Evolutionary conservation across 2,329 filamentous ascomycete genomes (phyloP), one percentile per base, ranked within the genome.

Genomic region (Harringtonia aguacate): DNA sequence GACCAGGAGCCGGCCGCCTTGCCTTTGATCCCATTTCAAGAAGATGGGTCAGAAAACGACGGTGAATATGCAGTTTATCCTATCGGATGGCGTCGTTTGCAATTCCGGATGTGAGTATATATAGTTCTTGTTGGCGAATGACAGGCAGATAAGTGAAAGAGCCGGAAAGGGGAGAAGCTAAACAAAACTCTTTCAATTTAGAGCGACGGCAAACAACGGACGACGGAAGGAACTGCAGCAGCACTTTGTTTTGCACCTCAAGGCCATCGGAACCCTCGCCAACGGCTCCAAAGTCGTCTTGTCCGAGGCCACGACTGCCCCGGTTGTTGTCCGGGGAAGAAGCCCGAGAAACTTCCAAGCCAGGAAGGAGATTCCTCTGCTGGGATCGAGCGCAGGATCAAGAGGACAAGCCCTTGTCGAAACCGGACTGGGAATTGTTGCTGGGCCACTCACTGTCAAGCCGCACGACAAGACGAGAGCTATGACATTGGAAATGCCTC

Each of bases 261-360:
- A 90, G 61, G 81, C 95, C 10, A 70, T 89, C 50, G 89, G 83
- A 15, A 92, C 86, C 0, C 67, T 97, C 40, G 76, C 86, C 1
- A 92, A 86, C 48, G 87, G 87, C n/a, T 74, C 73, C 29, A 94
- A 89, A 61, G 75, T 87, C 29, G 75, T 86, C 8, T 73, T 95
- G 41, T 84, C 84, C 41, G 89, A 95, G 62, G 80, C 87, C 15
- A 81, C 81, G 27, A 95, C 90, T 1, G 84, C 87, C 1, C 86
- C 90, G 3, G 90, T 97, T 53, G 94, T 97, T 44, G 90, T 97
- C 27, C 83, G 90, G 48, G 90, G 90, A 30, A 78, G 90, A 55
- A 95, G 89, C 61, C 90, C 90, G 4, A 77, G 90, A 31, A 97
- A 97, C 62, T 97, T 97, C 61, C 88, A 94, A 61, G 84, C 88